Evolutionary conservation across 139 green algal species (phyloP).

Genomic region (Pseudopediastrum boryanum): DNA sequence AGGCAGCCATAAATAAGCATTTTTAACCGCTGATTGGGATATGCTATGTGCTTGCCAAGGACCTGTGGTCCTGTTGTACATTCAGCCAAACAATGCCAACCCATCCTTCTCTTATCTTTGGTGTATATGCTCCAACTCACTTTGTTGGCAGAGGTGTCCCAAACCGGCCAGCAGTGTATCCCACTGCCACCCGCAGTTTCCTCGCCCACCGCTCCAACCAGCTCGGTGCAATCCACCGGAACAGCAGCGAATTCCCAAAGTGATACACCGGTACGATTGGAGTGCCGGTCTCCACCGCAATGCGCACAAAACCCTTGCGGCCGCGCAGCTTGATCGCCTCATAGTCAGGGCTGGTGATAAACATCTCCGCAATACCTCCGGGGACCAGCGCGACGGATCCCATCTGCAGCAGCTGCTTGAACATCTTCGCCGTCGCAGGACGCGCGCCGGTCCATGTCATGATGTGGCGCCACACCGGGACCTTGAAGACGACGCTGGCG

Average conservation of each 20-base stretch:
- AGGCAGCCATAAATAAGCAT: background rate
- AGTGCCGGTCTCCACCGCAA: slow-evolving; percentile 32
- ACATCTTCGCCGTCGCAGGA: slow-evolving; percentile 33
- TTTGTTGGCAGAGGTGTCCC: slow-evolving; percentile 21
- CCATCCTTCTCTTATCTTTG: background rate
- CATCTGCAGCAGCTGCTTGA: slow-evolving; percentile 34
- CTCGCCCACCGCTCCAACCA: slow-evolving; percentile 8
- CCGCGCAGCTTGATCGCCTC: slow-evolving; percentile 39
- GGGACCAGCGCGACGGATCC: slow-evolving; percentile 41
- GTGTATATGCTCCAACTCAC: background rate
- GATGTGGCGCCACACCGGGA: slow-evolving; percentile 50
- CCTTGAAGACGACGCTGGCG: slow-evolving; percentile 40
- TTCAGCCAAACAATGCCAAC: background rate
- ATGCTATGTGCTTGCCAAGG: background rate
- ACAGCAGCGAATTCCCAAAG: slow-evolving; percentile 47
- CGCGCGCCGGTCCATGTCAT: slow-evolving; percentile 42
- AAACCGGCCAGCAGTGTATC: slow-evolving; percentile 25
- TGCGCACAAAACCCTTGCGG: background rate
- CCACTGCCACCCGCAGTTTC: slow-evolving; percentile 9
- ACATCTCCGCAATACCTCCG: slow-evolving; percentile 43
- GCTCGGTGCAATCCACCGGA: slow-evolving; percentile 35
- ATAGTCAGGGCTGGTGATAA: slow-evolving; percentile 11
- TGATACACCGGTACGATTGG: slow-evolving; percentile 47
- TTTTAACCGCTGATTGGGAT: background rate
- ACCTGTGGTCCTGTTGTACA: background rate